Evolutionary conservation across 371 early-diverging fungal genomes (phyloP), one percentile per base, ranked within the genome.

Genomic region (Mucor indicus): DNA sequence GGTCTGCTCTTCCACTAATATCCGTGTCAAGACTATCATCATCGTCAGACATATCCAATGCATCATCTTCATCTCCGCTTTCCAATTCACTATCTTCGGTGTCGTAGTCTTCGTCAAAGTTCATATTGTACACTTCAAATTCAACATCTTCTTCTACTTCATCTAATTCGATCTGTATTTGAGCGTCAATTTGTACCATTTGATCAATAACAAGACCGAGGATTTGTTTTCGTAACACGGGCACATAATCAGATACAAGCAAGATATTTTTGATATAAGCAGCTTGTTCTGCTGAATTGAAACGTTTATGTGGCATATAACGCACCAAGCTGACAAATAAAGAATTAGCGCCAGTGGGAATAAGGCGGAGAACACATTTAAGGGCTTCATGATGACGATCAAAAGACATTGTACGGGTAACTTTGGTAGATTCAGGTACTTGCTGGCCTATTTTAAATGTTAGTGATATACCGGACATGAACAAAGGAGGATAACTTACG

Each of bases 91-190:
- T 68, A 7, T 53, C 54, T 10, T 60, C 70, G 0, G 80, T 79
- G 9, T 52, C 48, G 44, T 80, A 79, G 37, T 72, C 71, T 15
- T 59, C 56, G 39, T 67, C 72, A 39, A 66, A 73, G 25, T 69
- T 55, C 53, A 70, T 44, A 22, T 64, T 49, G 36, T 62, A 64
- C 2, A 58, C 50, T 23, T 72, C 76, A 25, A 73, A 69, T 33
- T 74, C 82, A 15, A 79, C 80, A 4, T 88, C 85, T 35, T 87
- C 87, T n/a, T 90, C 88, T 23, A 93, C 65, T 19, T 97, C 96
- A 20, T 96, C 96, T 36, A 95, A 56, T 49, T 92, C 95, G 1
- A 89, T 85, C 57, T 96, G 95, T 37, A 97, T 92, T 61, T 94
- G 96, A 8, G 91, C 96, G 64, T 97, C 98, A 24, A 97, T 81